Conservation (phyloP, 2,329 filamentous ascomycete genomes). For the Aspergillus uvarum region DNA sequence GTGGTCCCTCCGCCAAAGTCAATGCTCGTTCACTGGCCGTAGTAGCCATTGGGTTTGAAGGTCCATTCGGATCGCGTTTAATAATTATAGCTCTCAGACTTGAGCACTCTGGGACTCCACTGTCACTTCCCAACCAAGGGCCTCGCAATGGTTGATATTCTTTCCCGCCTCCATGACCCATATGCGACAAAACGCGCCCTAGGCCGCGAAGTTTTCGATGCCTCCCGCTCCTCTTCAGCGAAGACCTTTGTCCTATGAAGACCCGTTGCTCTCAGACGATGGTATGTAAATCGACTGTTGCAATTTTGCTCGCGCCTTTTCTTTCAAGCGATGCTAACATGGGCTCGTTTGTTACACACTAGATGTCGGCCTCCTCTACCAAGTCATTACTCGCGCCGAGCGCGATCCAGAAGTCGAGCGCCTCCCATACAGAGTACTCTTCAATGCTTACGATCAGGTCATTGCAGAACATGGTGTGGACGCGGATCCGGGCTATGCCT, state of each 20-base stretch:
- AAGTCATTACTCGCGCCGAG: conserved; percentile 72
- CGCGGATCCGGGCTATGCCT: conserved; percentile 70
- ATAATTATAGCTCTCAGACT: conserved; percentile 1
- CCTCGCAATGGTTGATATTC: conserved; percentile 43
- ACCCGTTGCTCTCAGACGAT: conserved; percentile 58
- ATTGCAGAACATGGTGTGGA: conserved; percentile 70
- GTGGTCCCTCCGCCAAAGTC: background rate
- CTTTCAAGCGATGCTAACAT: background rate
- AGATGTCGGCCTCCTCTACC: conserved; percentile 79
- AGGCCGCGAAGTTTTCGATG: conserved; percentile 51
- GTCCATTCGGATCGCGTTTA: conserved; percentile 9
- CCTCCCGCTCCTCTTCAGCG: conserved; percentile 48
- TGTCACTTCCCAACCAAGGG: conserved; percentile 11
- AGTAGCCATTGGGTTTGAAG: conserved; percentile 9
- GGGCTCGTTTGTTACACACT: background rate
- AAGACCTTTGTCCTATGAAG: conserved; percentile 43
- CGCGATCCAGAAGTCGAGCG: conserved; percentile 62
- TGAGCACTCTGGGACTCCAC: conserved; percentile 7
- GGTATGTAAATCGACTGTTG: conserved; percentile 43
- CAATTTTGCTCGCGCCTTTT: background rate
- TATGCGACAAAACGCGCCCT: conserved; percentile 45
- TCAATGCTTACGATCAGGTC: conserved; percentile 75
- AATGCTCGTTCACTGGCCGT: conserved; percentile 5
- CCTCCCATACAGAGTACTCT: conserved; percentile 73
- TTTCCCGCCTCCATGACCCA: conserved; percentile 43